Percentiles rank a stretch among this genome's conserved stretches.
Conservation (phyloP, 2,329 filamentous ascomycete genomes). For the Fusarium siculi region DNA sequence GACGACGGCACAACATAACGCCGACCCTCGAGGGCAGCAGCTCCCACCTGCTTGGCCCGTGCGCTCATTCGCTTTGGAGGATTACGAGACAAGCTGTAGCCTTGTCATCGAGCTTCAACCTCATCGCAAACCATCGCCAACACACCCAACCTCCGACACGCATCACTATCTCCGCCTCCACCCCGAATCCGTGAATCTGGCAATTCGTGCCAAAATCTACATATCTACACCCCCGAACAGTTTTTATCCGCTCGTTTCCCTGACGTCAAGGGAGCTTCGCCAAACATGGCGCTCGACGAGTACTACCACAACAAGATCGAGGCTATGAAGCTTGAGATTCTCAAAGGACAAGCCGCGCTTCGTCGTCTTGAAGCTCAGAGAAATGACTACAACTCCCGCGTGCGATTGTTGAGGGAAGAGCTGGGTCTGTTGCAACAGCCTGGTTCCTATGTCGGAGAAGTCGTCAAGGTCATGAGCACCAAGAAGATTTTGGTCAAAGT, state of each 20-base stretch:
- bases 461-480: constrained; percentile 99
- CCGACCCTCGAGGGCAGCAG: constrained; percentile 27
- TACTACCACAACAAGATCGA: constrained; percentile 99
- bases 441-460: constrained; percentile 97
- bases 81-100: constrained; percentile 52
- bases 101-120: constrained; percentile 49
- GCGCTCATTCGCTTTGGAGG: constrained; percentile 36
- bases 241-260: constrained; percentile 9
- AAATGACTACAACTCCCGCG: constrained; percentile 99
- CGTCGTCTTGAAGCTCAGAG: constrained; percentile 96
- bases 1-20: constrained; percentile 35
- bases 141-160: constrained; percentile 26
- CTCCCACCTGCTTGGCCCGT: constrained; percentile 37
- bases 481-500: constrained; percentile 99
- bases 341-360: constrained; percentile 95
- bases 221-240: constrained; percentile 6
- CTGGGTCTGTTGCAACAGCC: constrained; percentile 95
- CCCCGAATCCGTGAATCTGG: constrained; percentile 1
- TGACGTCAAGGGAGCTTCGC: constrained; percentile 44
- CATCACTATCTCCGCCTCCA: constrained; percentile 19
- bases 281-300: constrained; percentile 96
- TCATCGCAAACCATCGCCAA: constrained; percentile 42
- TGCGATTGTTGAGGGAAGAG: constrained; percentile 93
- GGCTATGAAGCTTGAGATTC: constrained; percentile 99
- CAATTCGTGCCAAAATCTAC: neutral